phyloP scores from a whole-genome alignment of 140 eudicot genomes.

The Senecio squalidus region DNA sequence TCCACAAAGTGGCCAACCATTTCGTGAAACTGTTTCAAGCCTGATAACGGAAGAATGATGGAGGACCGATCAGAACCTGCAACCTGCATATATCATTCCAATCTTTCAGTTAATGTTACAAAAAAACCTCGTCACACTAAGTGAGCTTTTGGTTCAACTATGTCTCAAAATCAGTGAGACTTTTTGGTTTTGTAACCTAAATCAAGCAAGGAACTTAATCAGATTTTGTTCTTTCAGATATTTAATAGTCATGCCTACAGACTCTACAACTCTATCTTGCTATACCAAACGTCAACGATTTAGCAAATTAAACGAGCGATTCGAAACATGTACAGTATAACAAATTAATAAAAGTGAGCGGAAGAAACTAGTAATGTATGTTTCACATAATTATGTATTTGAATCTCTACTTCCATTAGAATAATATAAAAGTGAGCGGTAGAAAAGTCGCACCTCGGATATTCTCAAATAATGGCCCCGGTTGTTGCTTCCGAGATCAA shows the following conservation, averaged over 20 bases:
- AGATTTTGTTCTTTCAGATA: background rate
- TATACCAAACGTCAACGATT: background rate
- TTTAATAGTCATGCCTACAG: background rate
- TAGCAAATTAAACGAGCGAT: background rate
- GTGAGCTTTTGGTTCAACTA: background rate
- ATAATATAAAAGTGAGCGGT: background rate
- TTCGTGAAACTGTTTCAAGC: slow-evolving; percentile 88
- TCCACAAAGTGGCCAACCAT: slow-evolving; percentile 98
- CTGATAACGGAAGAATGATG: slow-evolving; percentile 91
- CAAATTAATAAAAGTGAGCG: background rate
- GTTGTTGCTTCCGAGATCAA: slow-evolving; percentile 96
- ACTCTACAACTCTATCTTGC: background rate
- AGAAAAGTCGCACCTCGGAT: slow-evolving; percentile 68
- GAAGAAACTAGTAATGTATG: no score
- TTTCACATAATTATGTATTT: no score
- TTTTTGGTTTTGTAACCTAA: background rate
- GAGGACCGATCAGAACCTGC: slow-evolving; percentile 98
- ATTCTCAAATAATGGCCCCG: slow-evolving; percentile 92
- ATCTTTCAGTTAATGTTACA: background rate
- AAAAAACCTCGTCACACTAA: background rate
- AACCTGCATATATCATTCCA: slow-evolving; percentile 49
- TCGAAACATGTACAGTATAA: background rate
- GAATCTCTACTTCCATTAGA: no score
- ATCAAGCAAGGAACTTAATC: background rate
- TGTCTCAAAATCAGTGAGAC: background rate